Conservation (phyloP, 176 grass and related monocot genomes). For the Oryza glumipatula region DNA sequence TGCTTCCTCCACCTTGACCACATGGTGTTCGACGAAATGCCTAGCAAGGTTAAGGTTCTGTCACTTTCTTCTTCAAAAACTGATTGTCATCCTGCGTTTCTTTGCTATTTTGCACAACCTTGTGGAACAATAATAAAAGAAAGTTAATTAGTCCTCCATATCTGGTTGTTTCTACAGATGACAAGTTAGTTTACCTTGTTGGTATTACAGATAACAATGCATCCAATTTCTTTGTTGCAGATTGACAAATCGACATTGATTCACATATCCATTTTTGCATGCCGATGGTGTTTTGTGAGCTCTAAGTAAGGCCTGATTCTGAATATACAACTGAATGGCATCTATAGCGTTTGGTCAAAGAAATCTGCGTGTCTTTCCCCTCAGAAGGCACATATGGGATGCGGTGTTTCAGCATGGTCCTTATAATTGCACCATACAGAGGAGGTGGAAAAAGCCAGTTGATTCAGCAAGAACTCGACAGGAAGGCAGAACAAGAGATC, state of each 20-base stretch:
- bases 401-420: slow-evolving; percentile 4
- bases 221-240: not conserved
- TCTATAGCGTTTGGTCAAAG: not conserved
- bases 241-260: not conserved
- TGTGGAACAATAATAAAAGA: not conserved
- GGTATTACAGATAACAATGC: not conserved
- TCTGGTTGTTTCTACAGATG: not conserved
- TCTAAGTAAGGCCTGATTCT: not conserved
- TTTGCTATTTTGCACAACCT: not conserved
- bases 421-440: slow-evolving; percentile 34
- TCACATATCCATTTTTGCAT: not conserved
- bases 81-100: not conserved
- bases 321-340: not conserved
- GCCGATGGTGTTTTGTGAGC: not conserved
- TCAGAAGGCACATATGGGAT: not conserved
- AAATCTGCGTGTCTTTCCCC: not conserved
- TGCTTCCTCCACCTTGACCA: not conserved
- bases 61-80: not conserved
- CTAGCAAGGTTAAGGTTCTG: not conserved
- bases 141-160: too few species aligned
- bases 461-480: slow-evolving; percentile 61
- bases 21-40: not conserved
- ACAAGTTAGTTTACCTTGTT: not conserved
- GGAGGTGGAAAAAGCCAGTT: slow-evolving; percentile 65
- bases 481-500: slow-evolving; percentile 65